These are phyloP conservation scores for Mycena haematopus DNA, from an alignment of 768 basidiomycete genomes.

Conservation along the genomic window DNA sequence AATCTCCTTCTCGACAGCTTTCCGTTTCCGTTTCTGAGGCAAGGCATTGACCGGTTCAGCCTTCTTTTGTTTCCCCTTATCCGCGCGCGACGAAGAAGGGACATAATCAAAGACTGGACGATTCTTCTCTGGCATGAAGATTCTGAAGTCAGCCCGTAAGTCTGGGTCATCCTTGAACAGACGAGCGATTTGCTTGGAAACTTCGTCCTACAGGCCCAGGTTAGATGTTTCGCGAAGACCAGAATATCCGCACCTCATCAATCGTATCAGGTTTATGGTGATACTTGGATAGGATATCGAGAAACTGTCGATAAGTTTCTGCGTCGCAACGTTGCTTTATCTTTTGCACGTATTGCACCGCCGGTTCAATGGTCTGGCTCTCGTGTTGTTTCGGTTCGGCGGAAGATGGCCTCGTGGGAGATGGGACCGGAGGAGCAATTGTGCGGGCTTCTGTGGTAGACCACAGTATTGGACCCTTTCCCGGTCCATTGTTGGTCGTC, in stretches of 20 bases:
- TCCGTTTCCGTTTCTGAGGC: slow-evolving; percentile 76
- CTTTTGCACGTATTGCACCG: slow-evolving; percentile 95
- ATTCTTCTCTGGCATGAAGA: slow-evolving; percentile 73
- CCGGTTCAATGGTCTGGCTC: slow-evolving; percentile 67
- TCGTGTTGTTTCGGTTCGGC: slow-evolving; percentile 35
- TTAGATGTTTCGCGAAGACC: slow-evolving; percentile 15
- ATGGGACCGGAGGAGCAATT: slow-evolving; percentile 22
- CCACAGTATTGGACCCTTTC: slow-evolving; percentile 46
- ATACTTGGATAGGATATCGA: slow-evolving; percentile 75
- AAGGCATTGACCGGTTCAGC: slow-evolving; percentile 39
- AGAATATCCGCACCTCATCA: slow-evolving; percentile 54
- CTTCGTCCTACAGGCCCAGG: slow-evolving; percentile 56
- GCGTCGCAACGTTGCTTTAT: slow-evolving; percentile 94
- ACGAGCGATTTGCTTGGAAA: slow-evolving; percentile 68
- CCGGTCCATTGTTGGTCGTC: slow-evolving; percentile 55
- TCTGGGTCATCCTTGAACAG: slow-evolving; percentile 82
- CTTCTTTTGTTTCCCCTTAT: slow-evolving; percentile 30
- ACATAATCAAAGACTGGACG: slow-evolving; percentile 58
- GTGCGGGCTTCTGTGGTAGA: slow-evolving; percentile 36
- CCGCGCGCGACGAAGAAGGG: slow-evolving; percentile 34
- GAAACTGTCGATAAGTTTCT: slow-evolving; percentile 82
- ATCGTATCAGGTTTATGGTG: slow-evolving; percentile 65
- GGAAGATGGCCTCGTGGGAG: slow-evolving; percentile 18
- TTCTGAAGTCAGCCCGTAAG: slow-evolving; percentile 72
- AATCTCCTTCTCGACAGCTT: slow-evolving; percentile 55